Conservation (phyloP, 805 yeast species). For the Saccharomyces mikatae region DNA sequence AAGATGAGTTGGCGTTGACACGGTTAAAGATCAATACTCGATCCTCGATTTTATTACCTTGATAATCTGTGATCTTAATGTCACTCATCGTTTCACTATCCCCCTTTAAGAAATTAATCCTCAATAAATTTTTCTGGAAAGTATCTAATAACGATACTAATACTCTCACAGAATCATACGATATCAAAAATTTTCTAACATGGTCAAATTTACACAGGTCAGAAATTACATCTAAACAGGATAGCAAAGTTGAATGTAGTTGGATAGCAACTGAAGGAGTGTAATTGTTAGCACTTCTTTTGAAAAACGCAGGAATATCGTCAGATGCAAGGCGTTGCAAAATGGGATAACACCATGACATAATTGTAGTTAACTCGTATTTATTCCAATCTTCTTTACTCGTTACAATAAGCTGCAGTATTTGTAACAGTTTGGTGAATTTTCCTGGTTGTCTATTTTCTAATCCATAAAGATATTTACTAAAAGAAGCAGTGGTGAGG, state of each 20-base stretch:
- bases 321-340: slow-evolving; percentile 17
- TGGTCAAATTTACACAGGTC: slow-evolving; percentile 29
- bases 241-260: slow-evolving; percentile 26
- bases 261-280: slow-evolving; percentile 9
- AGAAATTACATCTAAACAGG: slow-evolving; percentile 30
- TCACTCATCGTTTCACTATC: slow-evolving; percentile 17
- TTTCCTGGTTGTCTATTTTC: slow-evolving; percentile 6
- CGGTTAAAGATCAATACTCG: slow-evolving; percentile 17
- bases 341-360: slow-evolving; percentile 34
- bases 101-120: slow-evolving; percentile 23
- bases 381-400: slow-evolving; percentile 33
- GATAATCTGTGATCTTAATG: slow-evolving; percentile 16
- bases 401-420: slow-evolving; percentile 30
- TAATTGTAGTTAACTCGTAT: slow-evolving; percentile 31
- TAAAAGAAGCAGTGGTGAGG: slow-evolving; percentile 31
- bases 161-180: slow-evolving; percentile 32
- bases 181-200: slow-evolving; percentile 30
- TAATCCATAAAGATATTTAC: slow-evolving; percentile 21
- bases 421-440: slow-evolving; percentile 16
- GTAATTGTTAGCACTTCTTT: slow-evolving; percentile 7
- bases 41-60: slow-evolving; percentile 28
- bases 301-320: slow-evolving; percentile 23
- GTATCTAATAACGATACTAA: slow-evolving; percentile 26
- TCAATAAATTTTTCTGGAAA: slow-evolving; percentile 30
- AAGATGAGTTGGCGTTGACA: slow-evolving; percentile 15